Evolutionary conservation across 2,329 filamentous ascomycete genomes (phyloP).

Genomic region (Hymenoscyphus fructigenus): DNA sequence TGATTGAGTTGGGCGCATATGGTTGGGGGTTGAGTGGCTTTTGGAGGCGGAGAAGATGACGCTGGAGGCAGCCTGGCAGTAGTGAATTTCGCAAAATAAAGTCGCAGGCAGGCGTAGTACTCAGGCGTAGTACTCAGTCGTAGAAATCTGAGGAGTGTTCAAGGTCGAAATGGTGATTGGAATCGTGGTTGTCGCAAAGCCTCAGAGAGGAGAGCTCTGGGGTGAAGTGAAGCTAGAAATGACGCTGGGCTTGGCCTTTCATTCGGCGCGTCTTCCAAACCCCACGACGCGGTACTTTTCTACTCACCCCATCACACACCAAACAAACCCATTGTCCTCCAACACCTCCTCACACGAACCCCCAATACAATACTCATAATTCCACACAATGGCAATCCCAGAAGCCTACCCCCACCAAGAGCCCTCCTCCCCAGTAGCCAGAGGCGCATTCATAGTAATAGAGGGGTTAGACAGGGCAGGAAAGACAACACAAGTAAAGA

Average conservation of each 20-base stretch:
- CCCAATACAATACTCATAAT: not conserved
- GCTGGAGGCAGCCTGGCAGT: not conserved
- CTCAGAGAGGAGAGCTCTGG: not conserved
- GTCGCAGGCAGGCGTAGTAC: no score
- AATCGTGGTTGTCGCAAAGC: not conserved
- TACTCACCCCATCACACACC: not conserved
- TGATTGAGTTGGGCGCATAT: conserved; percentile 11
- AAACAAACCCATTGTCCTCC: not conserved
- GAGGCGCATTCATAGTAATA: conserved; percentile 66
- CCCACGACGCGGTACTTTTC: not conserved
- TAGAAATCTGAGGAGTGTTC: not conserved
- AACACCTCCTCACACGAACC: not conserved
- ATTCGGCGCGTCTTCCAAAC: not conserved
- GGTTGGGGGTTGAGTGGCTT: not conserved
- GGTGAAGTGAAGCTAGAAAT: not conserved
- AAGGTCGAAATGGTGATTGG: not conserved
- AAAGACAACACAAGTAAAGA: conserved; percentile 69
- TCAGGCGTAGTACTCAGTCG: not conserved
- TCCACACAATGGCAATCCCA: not conserved
- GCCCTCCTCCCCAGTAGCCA: conserved; percentile 30
- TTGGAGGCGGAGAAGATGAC: not conserved
- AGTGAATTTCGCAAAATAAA: not conserved
- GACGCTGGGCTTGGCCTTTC: not conserved
- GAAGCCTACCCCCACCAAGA: conserved; percentile 31
- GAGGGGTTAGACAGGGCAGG: conserved; percentile 72